Evolutionary conservation across 106 monocot species (phyloP).

Genomic region (Platanthera zijinensis): DNA sequence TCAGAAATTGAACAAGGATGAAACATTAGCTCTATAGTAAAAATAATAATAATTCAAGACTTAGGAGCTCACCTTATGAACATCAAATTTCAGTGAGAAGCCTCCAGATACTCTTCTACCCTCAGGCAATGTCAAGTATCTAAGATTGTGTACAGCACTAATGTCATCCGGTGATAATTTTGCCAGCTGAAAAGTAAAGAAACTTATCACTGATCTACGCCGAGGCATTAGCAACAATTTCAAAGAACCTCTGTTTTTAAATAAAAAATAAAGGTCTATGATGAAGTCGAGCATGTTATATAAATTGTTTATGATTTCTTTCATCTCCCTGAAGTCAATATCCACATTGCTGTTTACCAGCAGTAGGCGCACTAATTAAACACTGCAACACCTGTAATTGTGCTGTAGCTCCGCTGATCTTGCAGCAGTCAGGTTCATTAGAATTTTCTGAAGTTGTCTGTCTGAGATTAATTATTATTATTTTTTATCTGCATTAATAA

Average conservation of each 20-base stretch:
- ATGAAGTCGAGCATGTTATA: no score
- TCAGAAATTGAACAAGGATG: not conserved
- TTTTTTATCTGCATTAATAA: no score
- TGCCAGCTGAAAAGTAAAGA: conserved; percentile 53
- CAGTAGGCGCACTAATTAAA: no score
- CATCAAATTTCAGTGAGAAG: conserved; percentile 91
- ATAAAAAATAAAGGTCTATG: not conserved
- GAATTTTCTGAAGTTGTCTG: no score
- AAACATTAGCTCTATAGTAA: not conserved
- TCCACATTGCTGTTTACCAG: no score
- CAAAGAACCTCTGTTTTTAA: not conserved
- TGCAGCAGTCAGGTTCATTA: no score
- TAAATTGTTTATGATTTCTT: no score
- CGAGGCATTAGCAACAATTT: not conserved
- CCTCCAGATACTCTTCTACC: conserved; percentile 54
- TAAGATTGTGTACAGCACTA: conserved; percentile 91
- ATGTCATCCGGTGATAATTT: conserved; percentile 76
- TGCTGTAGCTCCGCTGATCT: not conserved
- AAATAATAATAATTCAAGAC: conserved; percentile 1
- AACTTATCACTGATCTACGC: not conserved
- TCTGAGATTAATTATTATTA: no score
- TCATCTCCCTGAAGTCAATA: no score
- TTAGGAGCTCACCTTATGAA: conserved; percentile 41
- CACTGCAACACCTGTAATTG: no score
- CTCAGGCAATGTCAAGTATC: conserved; percentile 51